phyloP scores from a whole-genome alignment of 2,329 filamentous ascomycete species.

The Hypomyces rosellus region DNA sequence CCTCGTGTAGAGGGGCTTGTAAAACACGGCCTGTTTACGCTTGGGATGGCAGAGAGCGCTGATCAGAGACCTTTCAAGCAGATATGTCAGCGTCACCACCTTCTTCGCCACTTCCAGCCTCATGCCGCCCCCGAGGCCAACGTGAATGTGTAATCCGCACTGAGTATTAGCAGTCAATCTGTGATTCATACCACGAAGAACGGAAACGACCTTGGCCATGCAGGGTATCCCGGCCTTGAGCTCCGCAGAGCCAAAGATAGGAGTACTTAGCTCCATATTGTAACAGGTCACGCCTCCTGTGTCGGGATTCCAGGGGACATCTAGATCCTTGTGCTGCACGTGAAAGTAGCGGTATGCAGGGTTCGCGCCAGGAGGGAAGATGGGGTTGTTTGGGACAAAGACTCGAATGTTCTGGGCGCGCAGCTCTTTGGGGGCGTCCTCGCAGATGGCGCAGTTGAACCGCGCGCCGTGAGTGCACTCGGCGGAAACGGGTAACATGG shows the following conservation, averaged over 20 bases:
- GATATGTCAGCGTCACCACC: constrained; percentile 15
- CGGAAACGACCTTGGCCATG: constrained; percentile 4
- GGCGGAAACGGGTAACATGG: not conserved
- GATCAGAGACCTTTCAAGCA: constrained; percentile 18
- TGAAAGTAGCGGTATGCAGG: constrained; percentile 10
- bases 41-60: not conserved
- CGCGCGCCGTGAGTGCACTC: not conserved
- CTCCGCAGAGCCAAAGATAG: constrained; percentile 15
- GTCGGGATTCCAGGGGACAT: not conserved
- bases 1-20: not conserved
- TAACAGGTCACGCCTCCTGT: constrained; percentile 8
- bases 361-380: not conserved
- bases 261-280: constrained; percentile 16
- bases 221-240: constrained; percentile 12
- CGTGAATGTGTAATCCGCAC: constrained; percentile 22
- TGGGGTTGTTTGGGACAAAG: not conserved
- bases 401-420: not conserved
- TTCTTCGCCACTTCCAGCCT: constrained; percentile 18
- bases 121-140: constrained; percentile 19
- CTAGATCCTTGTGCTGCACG: constrained; percentile 13
- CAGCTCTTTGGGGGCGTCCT: not conserved
- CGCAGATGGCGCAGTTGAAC: not conserved
- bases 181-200: constrained; percentile 4
- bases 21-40: not conserved
- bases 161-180: constrained; percentile 10